Conservation (phyloP, 305 asterid genomes). For the Fraxinus ornus region DNA sequence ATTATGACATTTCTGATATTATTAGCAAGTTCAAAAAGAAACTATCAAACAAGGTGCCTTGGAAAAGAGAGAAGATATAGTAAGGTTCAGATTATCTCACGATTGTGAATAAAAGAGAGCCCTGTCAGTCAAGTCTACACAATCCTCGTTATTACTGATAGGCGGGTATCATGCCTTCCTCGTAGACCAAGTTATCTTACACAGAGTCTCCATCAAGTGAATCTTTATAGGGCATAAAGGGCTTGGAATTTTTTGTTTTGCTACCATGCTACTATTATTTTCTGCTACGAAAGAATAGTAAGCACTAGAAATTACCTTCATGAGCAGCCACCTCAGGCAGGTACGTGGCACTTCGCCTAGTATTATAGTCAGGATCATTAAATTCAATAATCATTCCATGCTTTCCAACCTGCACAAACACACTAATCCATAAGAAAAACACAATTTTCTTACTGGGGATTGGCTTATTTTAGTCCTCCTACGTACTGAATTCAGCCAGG, state of each 20-base stretch:
- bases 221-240: background rate
- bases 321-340: constrained; percentile 97
- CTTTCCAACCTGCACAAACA: constrained; percentile 68
- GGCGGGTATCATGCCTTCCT: background rate
- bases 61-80: background rate
- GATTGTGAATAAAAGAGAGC: background rate
- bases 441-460: background rate
- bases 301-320: constrained; percentile 58
- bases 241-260: background rate
- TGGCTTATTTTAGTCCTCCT: background rate
- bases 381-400: constrained; percentile 96
- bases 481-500: background rate
- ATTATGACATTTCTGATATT: background rate
- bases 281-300: background rate
- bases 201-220: background rate
- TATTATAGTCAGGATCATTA: constrained; percentile 64
- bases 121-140: background rate
- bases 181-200: background rate
- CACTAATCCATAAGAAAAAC: background rate
- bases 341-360: constrained; percentile 84
- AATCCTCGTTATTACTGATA: background rate
- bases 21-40: background rate
- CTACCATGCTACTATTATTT: background rate
- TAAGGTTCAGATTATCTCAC: background rate
- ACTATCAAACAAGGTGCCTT: background rate